Base-by-base conservation (phyloP, 768 basidiomycete species). In the Macrolepiota fuliginosa region DNA sequence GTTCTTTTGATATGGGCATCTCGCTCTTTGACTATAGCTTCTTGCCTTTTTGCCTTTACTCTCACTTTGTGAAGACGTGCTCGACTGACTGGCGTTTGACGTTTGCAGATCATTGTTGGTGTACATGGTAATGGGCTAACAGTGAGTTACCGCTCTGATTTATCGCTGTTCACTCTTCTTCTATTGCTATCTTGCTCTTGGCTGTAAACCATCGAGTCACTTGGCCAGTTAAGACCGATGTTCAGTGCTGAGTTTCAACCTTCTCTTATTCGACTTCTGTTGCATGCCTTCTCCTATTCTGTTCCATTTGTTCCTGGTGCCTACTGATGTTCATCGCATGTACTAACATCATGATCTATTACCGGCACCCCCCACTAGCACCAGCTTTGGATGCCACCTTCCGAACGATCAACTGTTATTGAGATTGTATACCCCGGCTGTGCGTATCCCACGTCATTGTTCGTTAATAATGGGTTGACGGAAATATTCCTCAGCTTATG, bases 381-480 rank as follows among this genome's bases (percentile, higher is more conserved):
- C 69, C 78, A 90, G 54, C 75, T 91, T 58, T 83, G 85, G 81
- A 89, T 91, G 88, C 85, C 88, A 22, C 76, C 79, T 17, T 84
- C 85, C 1, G 79, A 82, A 4, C 72, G 82, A 22, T 82, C 87
- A 12, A 83, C 88, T 10, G 83, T 90, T 7, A 86, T 91, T 63
- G 89, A 92, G 70, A 83, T 91, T 25, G 83, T 90, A 72, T 83
- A 74, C 66, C 88, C 87, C 0, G 71, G 72, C 19, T 85, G 88
- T 58, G 84, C 39, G 66, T 58, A 11, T 9, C 3, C 2, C 42
- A 45, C 17, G 42, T 36, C 7, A 35, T n/a, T 13, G 36, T 11
- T 17, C 25, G 13, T 25, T 49, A 25, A 24, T 9, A n/a, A 15
- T 10, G 17, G 15, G 17, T 19, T 45, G 42, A 45, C 42, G 17